Evolutionary conservation across 345 rosid genomes (phyloP).

Genomic region (Hypericum perforatum): DNA sequence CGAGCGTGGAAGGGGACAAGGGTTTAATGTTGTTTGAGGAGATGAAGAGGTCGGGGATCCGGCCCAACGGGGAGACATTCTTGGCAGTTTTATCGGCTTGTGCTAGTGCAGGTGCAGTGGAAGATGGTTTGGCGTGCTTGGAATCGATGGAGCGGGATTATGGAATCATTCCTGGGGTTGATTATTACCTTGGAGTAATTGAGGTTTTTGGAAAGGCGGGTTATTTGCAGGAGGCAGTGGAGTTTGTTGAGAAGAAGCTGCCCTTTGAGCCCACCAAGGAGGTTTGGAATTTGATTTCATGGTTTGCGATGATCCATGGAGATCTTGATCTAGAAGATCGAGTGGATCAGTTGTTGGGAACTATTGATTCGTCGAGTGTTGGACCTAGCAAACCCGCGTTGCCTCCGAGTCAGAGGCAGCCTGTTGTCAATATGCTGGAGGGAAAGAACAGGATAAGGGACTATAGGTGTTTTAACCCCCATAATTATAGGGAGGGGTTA

Average conservation of each 20-base stretch:
- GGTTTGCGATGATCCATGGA: constrained; percentile 38
- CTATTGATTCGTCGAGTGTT: constrained; percentile 24
- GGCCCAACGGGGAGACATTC: constrained; percentile 26
- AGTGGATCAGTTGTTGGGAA: constrained; percentile 25
- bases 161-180: constrained; percentile 26
- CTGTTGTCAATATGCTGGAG: constrained; percentile 40
- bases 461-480: constrained; percentile 22
- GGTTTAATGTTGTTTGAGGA: constrained; percentile 38
- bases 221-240: constrained; percentile 37
- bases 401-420: constrained; percentile 30
- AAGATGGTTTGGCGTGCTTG: constrained; percentile 27
- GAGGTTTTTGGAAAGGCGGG: constrained; percentile 33
- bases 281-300: constrained; percentile 29
- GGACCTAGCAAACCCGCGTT: constrained; percentile 11
- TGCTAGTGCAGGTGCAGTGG: constrained; percentile 30
- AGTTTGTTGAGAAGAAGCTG: constrained; percentile 35
- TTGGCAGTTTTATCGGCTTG: constrained; percentile 29
- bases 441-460: constrained; percentile 36
- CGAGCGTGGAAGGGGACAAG: constrained; percentile 27
- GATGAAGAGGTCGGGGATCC: constrained; percentile 26
- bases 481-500: constrained; percentile 23
- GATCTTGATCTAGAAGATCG: constrained; percentile 46
- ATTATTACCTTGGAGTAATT: constrained; percentile 34
- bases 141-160: constrained; percentile 31
- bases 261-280: constrained; percentile 29